A percentile compares a stretch with the other conserved stretches of the same genome.
Evolutionary conservation across 169 alveolate genomes (phyloP).

Genomic region (Eimeria necatrix): DNA sequence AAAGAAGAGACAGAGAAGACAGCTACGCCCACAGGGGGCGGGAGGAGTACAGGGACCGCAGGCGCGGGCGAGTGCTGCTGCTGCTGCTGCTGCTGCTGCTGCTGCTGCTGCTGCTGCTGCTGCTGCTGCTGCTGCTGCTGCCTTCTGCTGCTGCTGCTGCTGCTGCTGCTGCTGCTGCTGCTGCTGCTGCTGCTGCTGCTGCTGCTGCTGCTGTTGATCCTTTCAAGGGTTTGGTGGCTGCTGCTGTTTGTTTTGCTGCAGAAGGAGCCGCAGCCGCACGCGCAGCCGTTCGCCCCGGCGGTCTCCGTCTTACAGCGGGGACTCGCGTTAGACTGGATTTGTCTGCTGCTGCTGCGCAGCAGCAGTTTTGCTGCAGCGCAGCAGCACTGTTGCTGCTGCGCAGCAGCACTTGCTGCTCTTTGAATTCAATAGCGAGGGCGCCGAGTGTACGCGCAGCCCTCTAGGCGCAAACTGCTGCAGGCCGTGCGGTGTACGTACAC

Average conservation of each 20-base stretch:
- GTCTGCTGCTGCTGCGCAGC: conserved; percentile 20
- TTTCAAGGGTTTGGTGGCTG: neutral
- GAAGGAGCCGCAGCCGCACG: conserved; percentile 48
- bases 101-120: neutral
- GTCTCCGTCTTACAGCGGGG: conserved; percentile 56
- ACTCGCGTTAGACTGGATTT: neutral
- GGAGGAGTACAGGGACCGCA: conserved; percentile 19
- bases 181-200: neutral
- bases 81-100: neutral
- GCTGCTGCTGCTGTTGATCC: conserved; percentile 17
- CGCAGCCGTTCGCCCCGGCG: conserved; percentile 60
- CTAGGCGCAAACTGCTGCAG: no score
- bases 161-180: neutral
- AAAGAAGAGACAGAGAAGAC: conserved; percentile 31
- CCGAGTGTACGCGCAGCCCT: no score
- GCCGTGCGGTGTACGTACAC: no score
- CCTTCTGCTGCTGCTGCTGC: neutral
- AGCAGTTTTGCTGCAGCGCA: no score
- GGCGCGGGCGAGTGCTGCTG: neutral
- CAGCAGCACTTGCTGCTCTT: no score
- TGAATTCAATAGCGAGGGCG: no score
- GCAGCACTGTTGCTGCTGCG: no score
- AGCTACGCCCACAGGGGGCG: neutral
- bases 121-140: conserved; percentile 34
- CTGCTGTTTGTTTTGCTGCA: conserved; percentile 24